A percentile compares a stretch with the other conserved stretches of the same genome.
Conservation (phyloP, 2,329 filamentous ascomycete genomes). For the Fusarium mundagurra region DNA sequence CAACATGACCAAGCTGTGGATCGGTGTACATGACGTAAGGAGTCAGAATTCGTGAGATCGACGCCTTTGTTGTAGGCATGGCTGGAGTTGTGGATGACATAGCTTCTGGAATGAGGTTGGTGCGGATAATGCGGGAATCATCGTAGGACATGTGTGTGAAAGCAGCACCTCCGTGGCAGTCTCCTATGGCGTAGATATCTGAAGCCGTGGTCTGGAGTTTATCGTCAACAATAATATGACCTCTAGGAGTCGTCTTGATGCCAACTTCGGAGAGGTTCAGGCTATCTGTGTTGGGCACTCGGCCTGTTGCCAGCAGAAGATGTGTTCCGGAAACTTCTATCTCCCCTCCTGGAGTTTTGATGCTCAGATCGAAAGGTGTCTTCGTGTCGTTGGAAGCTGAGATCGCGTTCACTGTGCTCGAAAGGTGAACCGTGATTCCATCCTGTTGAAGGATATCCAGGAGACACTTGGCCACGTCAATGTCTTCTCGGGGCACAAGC, state of each 20-base stretch:
- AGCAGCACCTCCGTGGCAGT: conserved; percentile 61
- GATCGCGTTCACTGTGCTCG: conserved; percentile 45
- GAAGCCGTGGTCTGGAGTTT: conserved; percentile 55
- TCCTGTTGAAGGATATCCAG: conserved; percentile 56
- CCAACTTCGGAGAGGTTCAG: conserved; percentile 54
- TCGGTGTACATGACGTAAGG: conserved; percentile 64
- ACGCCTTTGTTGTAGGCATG: conserved; percentile 38
- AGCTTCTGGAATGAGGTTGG: conserved; percentile 52
- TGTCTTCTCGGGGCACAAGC: conserved; percentile 58
- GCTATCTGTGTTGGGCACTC: conserved; percentile 59
- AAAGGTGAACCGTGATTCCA: conserved; percentile 55
- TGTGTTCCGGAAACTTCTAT: conserved; percentile 53
- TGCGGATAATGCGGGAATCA: conserved; percentile 61
- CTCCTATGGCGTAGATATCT: conserved; percentile 60
- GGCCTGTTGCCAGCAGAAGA: conserved; percentile 60
- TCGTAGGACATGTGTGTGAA: conserved; percentile 68
- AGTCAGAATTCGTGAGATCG: conserved; percentile 47
- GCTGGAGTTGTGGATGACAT: conserved; percentile 40
- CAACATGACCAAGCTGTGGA: conserved; percentile 63
- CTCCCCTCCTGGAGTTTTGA: conserved; percentile 35
- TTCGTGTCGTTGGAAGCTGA: conserved; percentile 20
- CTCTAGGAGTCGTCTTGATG: conserved; percentile 51
- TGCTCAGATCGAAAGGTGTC: conserved; percentile 27
- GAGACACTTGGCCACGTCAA: conserved; percentile 57
- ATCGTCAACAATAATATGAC: conserved; percentile 56